Evolutionary conservation across 129 eudicot species (phyloP).

Genomic region (Tagetes erecta): DNA sequence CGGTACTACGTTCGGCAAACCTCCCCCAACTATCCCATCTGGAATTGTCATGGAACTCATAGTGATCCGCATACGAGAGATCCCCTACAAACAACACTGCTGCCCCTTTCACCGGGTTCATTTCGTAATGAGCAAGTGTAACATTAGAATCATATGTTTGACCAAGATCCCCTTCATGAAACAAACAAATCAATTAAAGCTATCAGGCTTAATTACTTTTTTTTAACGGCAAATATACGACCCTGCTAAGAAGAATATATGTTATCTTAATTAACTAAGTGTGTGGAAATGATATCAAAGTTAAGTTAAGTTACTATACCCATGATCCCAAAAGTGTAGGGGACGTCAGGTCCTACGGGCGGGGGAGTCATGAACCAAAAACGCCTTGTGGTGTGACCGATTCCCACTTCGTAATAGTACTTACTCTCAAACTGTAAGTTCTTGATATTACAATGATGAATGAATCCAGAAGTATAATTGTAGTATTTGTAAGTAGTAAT

Average conservation of each 20-base stretch:
- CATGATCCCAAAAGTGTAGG: conserved; percentile 86
- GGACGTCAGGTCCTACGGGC: conserved; percentile 77
- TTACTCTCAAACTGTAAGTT: conserved; percentile 68
- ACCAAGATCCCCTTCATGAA: conserved; percentile 55
- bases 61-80: conserved; percentile 58
- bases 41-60: conserved; percentile 46
- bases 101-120: conserved; percentile 55
- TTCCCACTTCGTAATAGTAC: conserved; percentile 71
- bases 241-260: too few species aligned
- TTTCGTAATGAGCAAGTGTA: conserved; percentile 55
- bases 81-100: conserved; percentile 61
- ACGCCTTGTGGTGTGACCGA: conserved; percentile 45
- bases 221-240: too few species aligned
- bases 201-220: too few species aligned
- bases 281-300: too few species aligned
- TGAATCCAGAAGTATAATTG: conserved; percentile 76
- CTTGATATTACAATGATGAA: conserved; percentile 72
- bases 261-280: too few species aligned
- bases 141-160: conserved; percentile 59
- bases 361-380: conserved; percentile 95
- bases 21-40: conserved; percentile 79
- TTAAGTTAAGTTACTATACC: conserved; percentile 38
- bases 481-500: conserved; percentile 58
- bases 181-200: background rate
- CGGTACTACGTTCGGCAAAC: conserved; percentile 53